Percentiles rank a stretch among this genome's conserved stretches.
Conservation (phyloP, 306 rosid species). For the Medicago ruthenica region DNA sequence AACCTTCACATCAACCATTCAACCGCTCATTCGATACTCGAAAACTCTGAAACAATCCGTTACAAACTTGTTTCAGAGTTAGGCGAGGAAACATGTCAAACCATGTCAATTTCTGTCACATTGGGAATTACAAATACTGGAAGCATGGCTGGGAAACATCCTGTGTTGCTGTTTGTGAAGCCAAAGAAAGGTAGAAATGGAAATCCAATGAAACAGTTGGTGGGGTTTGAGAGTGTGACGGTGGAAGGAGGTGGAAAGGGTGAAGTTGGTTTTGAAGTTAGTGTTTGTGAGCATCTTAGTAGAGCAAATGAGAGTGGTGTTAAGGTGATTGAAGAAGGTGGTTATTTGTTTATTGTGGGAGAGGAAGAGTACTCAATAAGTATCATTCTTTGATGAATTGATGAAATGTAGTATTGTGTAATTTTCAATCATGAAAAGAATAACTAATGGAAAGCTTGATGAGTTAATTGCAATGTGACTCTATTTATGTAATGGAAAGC, state of each 20-base stretch:
- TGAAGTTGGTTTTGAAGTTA: slow-evolving; percentile 61
- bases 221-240: slow-evolving; percentile 70
- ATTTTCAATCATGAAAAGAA: slow-evolving; percentile 18
- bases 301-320: slow-evolving; percentile 70
- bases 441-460: background rate
- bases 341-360: slow-evolving; percentile 69
- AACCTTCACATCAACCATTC: slow-evolving; percentile 53
- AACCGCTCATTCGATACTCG: slow-evolving; percentile 42
- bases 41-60: slow-evolving; percentile 50
- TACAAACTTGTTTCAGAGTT: slow-evolving; percentile 66
- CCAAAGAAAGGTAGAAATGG: slow-evolving; percentile 48
- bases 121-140: slow-evolving; percentile 51
- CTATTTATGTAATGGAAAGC: slow-evolving; percentile 3
- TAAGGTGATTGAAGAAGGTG: slow-evolving; percentile 76
- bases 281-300: slow-evolving; percentile 77
- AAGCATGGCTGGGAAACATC: too few relatives aligned
- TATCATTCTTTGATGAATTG: slow-evolving; percentile 47
- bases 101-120: slow-evolving; percentile 50
- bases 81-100: slow-evolving; percentile 58
- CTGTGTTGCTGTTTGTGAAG: slow-evolving; percentile 12
- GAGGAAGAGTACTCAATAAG: slow-evolving; percentile 66
- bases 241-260: slow-evolving; percentile 63
- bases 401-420: slow-evolving; percentile 11
- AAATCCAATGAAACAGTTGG: slow-evolving; percentile 68
- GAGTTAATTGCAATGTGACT: background rate